Evolutionary conservation across 495 filamentous ascomycete genomes (phyloP).

Genomic region (Copromyces sp.): DNA sequence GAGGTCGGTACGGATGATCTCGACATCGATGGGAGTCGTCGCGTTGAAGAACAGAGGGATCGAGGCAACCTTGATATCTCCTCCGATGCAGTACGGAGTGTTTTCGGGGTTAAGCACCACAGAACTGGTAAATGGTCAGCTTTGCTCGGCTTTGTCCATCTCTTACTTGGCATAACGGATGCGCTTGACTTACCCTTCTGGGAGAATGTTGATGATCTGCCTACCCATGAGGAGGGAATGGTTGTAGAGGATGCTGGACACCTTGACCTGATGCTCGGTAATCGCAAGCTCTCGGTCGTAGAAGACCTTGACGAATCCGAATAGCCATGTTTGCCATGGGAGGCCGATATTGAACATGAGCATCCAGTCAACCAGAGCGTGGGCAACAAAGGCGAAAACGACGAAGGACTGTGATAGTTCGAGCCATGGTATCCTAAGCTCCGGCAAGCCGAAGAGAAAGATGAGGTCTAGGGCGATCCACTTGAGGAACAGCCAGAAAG

Average conservation of each 20-base stretch:
- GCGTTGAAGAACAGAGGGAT: conserved; percentile 92
- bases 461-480: conserved; percentile 76
- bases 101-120: conserved; percentile 75
- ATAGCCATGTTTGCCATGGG: conserved; percentile 56
- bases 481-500: conserved; percentile 82
- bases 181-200: conserved; percentile 62
- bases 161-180: not conserved
- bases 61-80: conserved; percentile 43
- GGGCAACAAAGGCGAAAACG: conserved; percentile 51
- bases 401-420: conserved; percentile 72
- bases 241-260: conserved; percentile 76
- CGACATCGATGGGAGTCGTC: conserved; percentile 74
- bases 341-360: conserved; percentile 85
- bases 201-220: conserved; percentile 92
- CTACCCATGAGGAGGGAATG: conserved; percentile 86
- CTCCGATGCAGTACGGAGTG: conserved; percentile 66
- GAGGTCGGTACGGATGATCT: conserved; percentile 74
- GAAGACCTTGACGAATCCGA: conserved; percentile 58
- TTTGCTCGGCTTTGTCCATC: not conserved
- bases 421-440: conserved; percentile 86
- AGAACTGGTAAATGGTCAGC: conserved; percentile 44
- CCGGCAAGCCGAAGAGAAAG: conserved; percentile 77
- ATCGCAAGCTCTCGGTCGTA: conserved; percentile 89
- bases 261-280: conserved; percentile 78
- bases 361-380: conserved; percentile 64